Evolutionary conservation across 345 rosid genomes (phyloP), one percentile per base, ranked within the genome.

Genomic region (Brassica nigra): DNA sequence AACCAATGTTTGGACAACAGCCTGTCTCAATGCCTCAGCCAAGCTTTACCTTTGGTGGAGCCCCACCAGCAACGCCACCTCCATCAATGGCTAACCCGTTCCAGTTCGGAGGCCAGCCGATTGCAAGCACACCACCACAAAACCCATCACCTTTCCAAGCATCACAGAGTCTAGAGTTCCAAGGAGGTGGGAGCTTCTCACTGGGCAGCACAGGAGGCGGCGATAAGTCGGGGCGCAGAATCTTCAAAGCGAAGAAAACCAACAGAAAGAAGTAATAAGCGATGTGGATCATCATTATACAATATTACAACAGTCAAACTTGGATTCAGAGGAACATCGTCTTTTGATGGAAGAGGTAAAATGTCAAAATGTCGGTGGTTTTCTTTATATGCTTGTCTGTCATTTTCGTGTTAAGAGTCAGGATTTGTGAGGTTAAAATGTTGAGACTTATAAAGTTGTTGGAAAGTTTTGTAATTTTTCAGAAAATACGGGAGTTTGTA

Each of bases 161-260:
- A 71, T 83, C 93, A 58, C 85, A 87, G 5, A 90, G 95, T 77
- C 70, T 79, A 58, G 97, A 91, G 75, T 84, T 86, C 39, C 86
- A 79, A 82, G 88, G 88, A 57, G 91, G 91, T 23, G 92, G 91
- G 49, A 91, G 97, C 63, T 91, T 94, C 84, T 95, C 95, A 81
- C 87, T 96, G 6, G 83, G 95, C 81, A 97, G 99, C 55, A 68
- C 88, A 1, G 85, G 90, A 30, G 97, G 92, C 0, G 84, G 84
- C 15, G 98, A 93, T 79, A 95, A 95, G 84, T 78, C 95, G 5
- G 71, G 33, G 23, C 86, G 99, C 33, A 92, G 71, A 84, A 44
- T 83, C 34, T 76, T 88, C 67, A 90, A 73, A 81, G 77, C 88
- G 6, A 90, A 74, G 74, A 82, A 78, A 79, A 44, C 42, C 18